Evolutionary conservation across 2,329 filamentous ascomycete species (phyloP), one percentile per base, ranked within the genome.

Genomic region (Fusarium pseudoanthophilum): DNA sequence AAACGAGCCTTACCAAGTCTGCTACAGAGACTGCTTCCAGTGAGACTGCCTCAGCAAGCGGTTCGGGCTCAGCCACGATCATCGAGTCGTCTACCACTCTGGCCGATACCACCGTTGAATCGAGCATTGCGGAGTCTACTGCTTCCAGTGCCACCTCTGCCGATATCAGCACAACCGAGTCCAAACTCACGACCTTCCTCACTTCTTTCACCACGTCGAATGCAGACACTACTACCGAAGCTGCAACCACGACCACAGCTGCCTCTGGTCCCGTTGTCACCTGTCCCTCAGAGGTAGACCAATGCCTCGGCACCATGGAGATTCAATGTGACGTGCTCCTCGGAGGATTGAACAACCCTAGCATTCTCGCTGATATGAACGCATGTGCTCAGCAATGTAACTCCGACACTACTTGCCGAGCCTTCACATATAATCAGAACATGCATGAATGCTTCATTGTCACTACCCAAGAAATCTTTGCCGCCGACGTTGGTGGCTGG

Each of bases 251-350:
- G 0, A 60, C 57, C 21, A 1, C 34, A 21, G 26, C 34, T 30
- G 43, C 26, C 1, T 0, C 34, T 8, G 32, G 11, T 0, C 28
- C 34, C 1, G 18, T 18, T 1, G 15, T n/a, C 1, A 21, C 26
- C 5, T 60, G 57, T 2, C 57, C 43, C 2, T 39, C 57, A 0
- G 43, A 40, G 0, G 20, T 28, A 7, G 15, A 30, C 3, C 56
- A 59, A 5, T 59, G 56, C 16, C 13, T 49, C 0, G 42, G 32
- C 4, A 49, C 40, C 4, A 59, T 59, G 24, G 14, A 28, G 1
- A 59, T 59, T 3, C 13, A 59, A 28, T 59, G 42, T 1, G 1
- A 2, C 13, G 26, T 20, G n/a, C 1, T 28, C 11, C 21, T 51
- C 3, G 6, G 7, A 5, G 36, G 36, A 8, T 3, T 55, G 11